Evolutionary conservation across 2,329 filamentous ascomycete genomes (phyloP).

Genomic region (Furcasterigmium furcatum): DNA sequence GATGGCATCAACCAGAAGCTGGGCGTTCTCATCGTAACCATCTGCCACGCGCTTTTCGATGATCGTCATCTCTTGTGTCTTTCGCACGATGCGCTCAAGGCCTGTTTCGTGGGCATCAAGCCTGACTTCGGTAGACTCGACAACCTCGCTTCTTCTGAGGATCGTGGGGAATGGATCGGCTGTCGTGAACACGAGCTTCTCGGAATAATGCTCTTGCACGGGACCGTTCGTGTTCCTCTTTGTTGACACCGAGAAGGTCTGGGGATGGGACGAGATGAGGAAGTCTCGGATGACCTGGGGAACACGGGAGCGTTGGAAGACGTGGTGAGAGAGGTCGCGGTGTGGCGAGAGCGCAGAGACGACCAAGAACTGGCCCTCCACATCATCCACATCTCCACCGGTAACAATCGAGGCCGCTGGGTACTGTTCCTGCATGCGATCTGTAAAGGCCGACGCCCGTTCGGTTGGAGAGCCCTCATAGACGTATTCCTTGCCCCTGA

Average conservation of each 20-base stretch:
- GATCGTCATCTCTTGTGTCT: constrained; percentile 78
- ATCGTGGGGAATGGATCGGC: constrained; percentile 90
- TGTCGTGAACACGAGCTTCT: constrained; percentile 82
- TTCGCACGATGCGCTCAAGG: constrained; percentile 83
- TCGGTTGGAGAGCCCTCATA: constrained; percentile 81
- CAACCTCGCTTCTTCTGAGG: constrained; percentile 79
- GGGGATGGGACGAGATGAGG: constrained; percentile 73
- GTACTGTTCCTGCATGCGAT: constrained; percentile 88
- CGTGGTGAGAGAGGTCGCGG: constrained; percentile 75
- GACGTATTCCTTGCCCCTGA: constrained; percentile 89
- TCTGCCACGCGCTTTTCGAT: constrained; percentile 73
- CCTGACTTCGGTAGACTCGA: constrained; percentile 62
- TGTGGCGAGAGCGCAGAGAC: constrained; percentile 79
- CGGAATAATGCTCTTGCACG: constrained; percentile 70
- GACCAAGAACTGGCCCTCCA: constrained; percentile 88
- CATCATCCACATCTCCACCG: constrained; percentile 66
- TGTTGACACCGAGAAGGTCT: constrained; percentile 72
- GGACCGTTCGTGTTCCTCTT: constrained; percentile 67
- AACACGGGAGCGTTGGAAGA: constrained; percentile 86
- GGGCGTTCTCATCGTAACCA: constrained; percentile 67
- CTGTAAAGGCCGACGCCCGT: constrained; percentile 76
- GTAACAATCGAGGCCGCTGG: constrained; percentile 80
- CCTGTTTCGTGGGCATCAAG: constrained; percentile 81
- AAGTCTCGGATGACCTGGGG: constrained; percentile 84
- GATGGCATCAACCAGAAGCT: constrained; percentile 71